Evolutionary conservation across 1,284 basidiomycete species (phyloP), one percentile per base, ranked within the genome.

Genomic region (Heterobasidion parviporum): DNA sequence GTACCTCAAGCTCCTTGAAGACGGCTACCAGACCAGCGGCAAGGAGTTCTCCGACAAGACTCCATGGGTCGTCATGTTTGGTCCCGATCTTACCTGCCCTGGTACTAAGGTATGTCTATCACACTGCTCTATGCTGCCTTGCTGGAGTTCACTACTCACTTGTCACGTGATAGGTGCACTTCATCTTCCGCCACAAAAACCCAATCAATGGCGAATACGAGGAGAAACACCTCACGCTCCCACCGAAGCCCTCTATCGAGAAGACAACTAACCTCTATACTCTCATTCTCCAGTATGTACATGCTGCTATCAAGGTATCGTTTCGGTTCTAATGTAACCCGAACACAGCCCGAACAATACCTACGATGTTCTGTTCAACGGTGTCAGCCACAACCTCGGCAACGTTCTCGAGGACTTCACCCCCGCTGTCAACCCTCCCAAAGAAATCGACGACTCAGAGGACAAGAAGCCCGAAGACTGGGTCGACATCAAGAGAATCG

Each of bases 11-110:
- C 86, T 99, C 57, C 84, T 99, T 54, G 87, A 91, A 67, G 85
- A 93, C 67, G 94, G 93, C 60, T 92, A 95, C 79, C 88, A 94
- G 73, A 89, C 87, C 57, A 87, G 83, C 60, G 92, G 92, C 58
- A 91, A 93, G 74, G 94, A 96, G 69, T 97, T 97, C 74, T 91
- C 89, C 53, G 94, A 97, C 75, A 91, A 92, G 73, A 97, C 94
- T n/a, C 94, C 95, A 56, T 98, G 94, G 90, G 92, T 92, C 6
- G 83, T 97, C 77, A 94, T 96, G 93, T 95, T 95, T 68, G 94
- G 93, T 67, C 92, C 86, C 63, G 90, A 93, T 72, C 73, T 92
- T 73, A 92, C 89, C 45, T 92, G 89, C 73, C 89, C 89, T 18
- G 89, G 89, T 49, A 89, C 85, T 61, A 92, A 92, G 85, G 88